phyloP scores from a whole-genome alignment of 2,329 filamentous ascomycete genomes.

The Colletotrichum musicola region DNA sequence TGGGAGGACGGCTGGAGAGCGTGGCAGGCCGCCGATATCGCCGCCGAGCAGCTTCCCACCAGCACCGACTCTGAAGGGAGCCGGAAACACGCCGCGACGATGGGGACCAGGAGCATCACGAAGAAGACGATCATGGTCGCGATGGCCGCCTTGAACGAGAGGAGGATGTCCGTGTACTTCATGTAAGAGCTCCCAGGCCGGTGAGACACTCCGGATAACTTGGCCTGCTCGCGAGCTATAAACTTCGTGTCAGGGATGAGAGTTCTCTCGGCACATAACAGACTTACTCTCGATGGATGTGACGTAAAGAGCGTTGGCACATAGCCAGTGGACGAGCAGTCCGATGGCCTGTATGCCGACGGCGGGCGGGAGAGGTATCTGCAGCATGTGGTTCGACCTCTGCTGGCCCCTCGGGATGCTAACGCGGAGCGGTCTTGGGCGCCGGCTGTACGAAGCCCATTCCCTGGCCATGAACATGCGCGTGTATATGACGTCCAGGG shows the following conservation, averaged over 20 bases:
- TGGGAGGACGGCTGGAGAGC: not conserved
- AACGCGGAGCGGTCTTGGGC: not conserved
- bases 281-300: conserved; percentile 6
- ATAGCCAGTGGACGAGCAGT: conserved; percentile 10
- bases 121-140: not conserved
- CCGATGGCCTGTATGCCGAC: not conserved
- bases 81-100: not conserved
- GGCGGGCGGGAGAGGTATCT: conserved; percentile 4
- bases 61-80: not conserved
- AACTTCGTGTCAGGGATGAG: not conserved
- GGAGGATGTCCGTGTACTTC: not conserved
- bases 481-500: conserved; percentile 10
- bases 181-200: not conserved
- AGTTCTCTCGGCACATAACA: not conserved
- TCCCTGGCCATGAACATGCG: conserved; percentile 14
- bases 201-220: not conserved
- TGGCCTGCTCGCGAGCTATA: not conserved
- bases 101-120: not conserved
- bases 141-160: conserved; percentile 1
- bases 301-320: conserved; percentile 8
- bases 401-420: conserved; percentile 6
- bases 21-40: conserved; percentile 12
- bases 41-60: conserved; percentile 15
- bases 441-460: conserved; percentile 5
- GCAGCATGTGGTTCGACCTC: not conserved